phyloP scores from a whole-genome alignment of 352 stramenopile genomes.

The Pythium coloratum region DNA sequence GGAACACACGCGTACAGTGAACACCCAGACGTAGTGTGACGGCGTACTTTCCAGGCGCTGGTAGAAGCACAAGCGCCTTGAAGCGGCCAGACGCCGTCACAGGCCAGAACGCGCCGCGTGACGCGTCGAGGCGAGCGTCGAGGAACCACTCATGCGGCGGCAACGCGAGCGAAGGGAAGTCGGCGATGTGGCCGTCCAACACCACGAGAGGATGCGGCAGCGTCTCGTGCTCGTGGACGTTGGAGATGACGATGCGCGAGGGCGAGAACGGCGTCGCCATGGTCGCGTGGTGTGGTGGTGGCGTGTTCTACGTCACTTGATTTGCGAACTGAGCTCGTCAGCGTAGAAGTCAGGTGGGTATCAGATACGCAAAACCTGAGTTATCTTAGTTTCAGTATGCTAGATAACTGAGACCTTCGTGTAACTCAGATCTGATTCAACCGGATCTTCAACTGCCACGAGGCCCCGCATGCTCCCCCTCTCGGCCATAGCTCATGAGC shows the following conservation, averaged over 20 bases:
- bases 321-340: not conserved
- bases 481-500: too few species aligned
- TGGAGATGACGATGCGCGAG: slow-evolving; percentile 71
- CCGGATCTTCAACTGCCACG: not conserved
- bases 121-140: slow-evolving; percentile 38
- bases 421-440: not conserved
- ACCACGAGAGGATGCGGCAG: slow-evolving; percentile 58
- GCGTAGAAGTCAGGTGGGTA: not conserved
- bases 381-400: not conserved
- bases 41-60: slow-evolving; percentile 38
- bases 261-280: not conserved
- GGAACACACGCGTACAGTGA: slow-evolving; percentile 29
- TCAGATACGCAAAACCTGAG: not conserved
- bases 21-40: slow-evolving; percentile 17
- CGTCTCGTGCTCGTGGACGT: slow-evolving; percentile 79
- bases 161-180: slow-evolving; percentile 6
- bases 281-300: not conserved
- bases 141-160: slow-evolving; percentile 34
- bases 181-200: slow-evolving; percentile 40
- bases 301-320: too few species aligned
- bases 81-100: slow-evolving; percentile 47
- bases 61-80: slow-evolving; percentile 66
- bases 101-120: slow-evolving; percentile 42
- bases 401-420: not conserved
- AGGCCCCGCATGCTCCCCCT: too few species aligned